A percentile compares a stretch with the other conserved stretches of the same genome.
Evolutionary conservation across 805 yeast species (phyloP).

Genomic region (Kluyveromyces aestuarii): DNA sequence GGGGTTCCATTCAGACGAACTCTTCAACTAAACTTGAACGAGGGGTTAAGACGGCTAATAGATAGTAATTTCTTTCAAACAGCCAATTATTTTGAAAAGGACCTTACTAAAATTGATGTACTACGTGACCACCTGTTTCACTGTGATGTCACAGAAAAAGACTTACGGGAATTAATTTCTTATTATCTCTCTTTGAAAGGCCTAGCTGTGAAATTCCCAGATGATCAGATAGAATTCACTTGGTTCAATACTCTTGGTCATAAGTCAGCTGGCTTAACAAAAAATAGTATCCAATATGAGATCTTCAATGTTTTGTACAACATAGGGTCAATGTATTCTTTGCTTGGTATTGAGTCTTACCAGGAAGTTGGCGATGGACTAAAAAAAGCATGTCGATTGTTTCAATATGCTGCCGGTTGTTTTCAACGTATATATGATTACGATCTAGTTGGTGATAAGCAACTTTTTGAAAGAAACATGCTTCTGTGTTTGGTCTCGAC

Average conservation of each 20-base stretch:
- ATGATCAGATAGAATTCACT: constrained; percentile 47
- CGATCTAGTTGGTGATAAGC: constrained; percentile 9
- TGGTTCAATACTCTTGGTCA: constrained; percentile 71
- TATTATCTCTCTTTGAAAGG: constrained; percentile 41
- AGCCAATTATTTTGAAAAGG: constrained; percentile 33
- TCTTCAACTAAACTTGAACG: constrained; percentile 32
- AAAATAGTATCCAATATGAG: constrained; percentile 49
- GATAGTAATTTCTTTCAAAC: constrained; percentile 39
- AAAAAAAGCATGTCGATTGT: constrained; percentile 52
- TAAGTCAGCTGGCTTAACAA: constrained; percentile 40
- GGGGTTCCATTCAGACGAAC: constrained; percentile 45
- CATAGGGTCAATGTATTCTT: constrained; percentile 55
- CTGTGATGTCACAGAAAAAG: constrained; percentile 30
- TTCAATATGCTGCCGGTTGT: constrained; percentile 67
- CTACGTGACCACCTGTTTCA: constrained; percentile 36
- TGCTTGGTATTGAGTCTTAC: constrained; percentile 40
- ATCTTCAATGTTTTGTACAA: constrained; percentile 56
- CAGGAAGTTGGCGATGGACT: constrained; percentile 41
- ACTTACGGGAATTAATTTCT: constrained; percentile 30
- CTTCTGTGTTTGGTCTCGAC: constrained; percentile 41
- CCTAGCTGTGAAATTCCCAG: constrained; percentile 51
- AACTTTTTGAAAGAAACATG: constrained; percentile 37
- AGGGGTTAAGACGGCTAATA: constrained; percentile 35
- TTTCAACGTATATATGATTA: constrained; percentile 33
- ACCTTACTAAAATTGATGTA: constrained; percentile 34